Base-by-base conservation (phyloP, 2,329 filamentous ascomycete species). In the Talaromyces amestolkiae region DNA sequence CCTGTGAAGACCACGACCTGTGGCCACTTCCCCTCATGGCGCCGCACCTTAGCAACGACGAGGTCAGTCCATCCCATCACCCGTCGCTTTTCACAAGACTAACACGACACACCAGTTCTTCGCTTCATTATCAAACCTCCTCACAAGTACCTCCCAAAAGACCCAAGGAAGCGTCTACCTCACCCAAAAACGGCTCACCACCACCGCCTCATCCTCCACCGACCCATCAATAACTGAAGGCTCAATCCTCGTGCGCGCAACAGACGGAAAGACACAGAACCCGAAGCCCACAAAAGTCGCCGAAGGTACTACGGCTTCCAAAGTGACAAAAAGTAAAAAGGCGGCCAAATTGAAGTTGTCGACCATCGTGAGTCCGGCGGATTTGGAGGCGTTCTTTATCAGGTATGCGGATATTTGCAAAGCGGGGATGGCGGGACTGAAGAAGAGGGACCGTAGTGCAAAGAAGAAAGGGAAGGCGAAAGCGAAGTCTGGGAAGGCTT, bases 381-480 rank as follows among this genome's bases (percentile, higher is more conserved):
- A 90, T 5, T 77, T 98, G 11, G 93, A 96, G 63, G 81, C 77
- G 0, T 99, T 99, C 75, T 99, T 93, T 77, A 81, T 83, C 35
- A 85, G 87, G 61, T 99, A 98, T 80, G 93, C 93, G 24, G 95
- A 98, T 70, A 85, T 93, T 3, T 97, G 93, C 80, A 97, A 96
- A 82, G 82, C 85, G 0, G 92, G 93, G 6, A 97, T 98, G 93
- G 84, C 86, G 58, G 89, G 89, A 8, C 76, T 99, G 79, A 98
- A 97, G 86, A 97, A 96, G 75, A 86, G 95, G 71, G 94, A 98
- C 80, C 86, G 93, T 74, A 96, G 90, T 78, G 66, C 66, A 41
- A 88, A 89, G 70, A 91, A 90, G 80, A 87, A 86, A 82, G 91
- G 91, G 76, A 88, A 90, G 71, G 91, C 90, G 76, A 92, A 90